Evolutionary conservation across 495 filamentous ascomycete species (phyloP), one percentile per base, ranked within the genome.

Genomic region (Aspergillus homomorphus): DNA sequence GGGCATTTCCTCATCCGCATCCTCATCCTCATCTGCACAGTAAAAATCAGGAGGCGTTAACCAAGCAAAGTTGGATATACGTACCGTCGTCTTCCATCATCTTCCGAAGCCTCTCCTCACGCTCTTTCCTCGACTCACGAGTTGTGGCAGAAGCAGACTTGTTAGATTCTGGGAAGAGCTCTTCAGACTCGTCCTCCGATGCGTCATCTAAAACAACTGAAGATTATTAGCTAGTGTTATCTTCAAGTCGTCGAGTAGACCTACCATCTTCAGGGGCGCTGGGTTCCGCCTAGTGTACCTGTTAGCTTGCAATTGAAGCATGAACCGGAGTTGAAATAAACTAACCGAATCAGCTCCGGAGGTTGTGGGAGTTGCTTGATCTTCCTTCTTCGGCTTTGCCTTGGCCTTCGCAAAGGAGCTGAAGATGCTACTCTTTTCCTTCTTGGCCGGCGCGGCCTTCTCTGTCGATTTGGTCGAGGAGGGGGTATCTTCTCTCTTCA

Each of bases 41-140:
- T 43, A 23, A 12, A 2, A 0, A 21, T 41, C 10, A 21, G 24
- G 14, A 16, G 19, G 21, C 19, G n/a, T 20, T 15, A 15, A 20
- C 14, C 3, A 48, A 2, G n/a, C n/a, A 4, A 4, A 15, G 18
- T 19, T 23, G 3, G 10, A 8, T 2, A 4, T 77, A 69, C 53
- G 73, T 82, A 66, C 87, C 88, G 43, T 89, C 86, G 63, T 90
- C 83, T 26, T 96, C 90, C 91, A 96, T 95, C 91, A 96, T 95
- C 57, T 84, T 82, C 49, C 78, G 82, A 14, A 96, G 78, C 56
- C 81, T 81, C 45, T 87, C 89, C 66, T 91, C 85, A 18, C 90
- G 85, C 55, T 90, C 85, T 56, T 83, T 87, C 62, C 82, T 83
- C 10, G 74, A 80, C 69, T 86, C 85, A 20, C 82, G 75, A n/a